Conservation (phyloP, 2,329 filamentous ascomycete species). For the Meredithiella fracta region DNA sequence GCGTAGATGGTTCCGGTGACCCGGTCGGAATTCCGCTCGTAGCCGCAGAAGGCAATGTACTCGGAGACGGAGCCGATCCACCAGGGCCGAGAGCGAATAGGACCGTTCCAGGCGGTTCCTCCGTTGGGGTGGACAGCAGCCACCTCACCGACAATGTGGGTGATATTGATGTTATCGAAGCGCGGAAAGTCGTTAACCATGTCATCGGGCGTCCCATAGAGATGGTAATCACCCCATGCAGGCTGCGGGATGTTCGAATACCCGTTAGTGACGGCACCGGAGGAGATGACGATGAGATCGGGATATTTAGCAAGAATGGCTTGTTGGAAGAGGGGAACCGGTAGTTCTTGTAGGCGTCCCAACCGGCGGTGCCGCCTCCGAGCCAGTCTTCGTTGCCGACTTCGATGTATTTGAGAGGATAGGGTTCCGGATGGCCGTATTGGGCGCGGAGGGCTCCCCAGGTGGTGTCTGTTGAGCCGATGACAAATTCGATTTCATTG, state of each 20-base stretch:
- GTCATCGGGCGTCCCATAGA: slow-evolving; percentile 34
- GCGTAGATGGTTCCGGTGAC: slow-evolving; percentile 34
- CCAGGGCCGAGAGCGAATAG: slow-evolving; percentile 33
- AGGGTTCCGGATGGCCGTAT: slow-evolving; percentile 45
- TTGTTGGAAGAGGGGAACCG: slow-evolving; percentile 43
- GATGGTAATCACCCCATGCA: slow-evolving; percentile 33
- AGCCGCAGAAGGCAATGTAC: slow-evolving; percentile 47
- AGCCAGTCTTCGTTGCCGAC: slow-evolving; percentile 54
- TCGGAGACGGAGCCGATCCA: slow-evolving; percentile 47
- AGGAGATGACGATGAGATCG: slow-evolving; percentile 39
- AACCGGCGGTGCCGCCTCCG: slow-evolving; percentile 29
- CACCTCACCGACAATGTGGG: slow-evolving; percentile 32
- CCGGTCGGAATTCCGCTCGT: slow-evolving; percentile 46
- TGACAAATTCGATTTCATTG: slow-evolving; percentile 47
- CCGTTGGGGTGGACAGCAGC: slow-evolving; percentile 36
- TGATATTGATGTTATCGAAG: slow-evolving; percentile 32
- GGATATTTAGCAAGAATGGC: slow-evolving; percentile 41
- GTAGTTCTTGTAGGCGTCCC: slow-evolving; percentile 34
- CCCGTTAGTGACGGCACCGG: slow-evolving; percentile 28
- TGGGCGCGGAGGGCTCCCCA: slow-evolving; percentile 42
- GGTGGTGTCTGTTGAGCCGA: slow-evolving; percentile 33
- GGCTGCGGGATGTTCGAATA: slow-evolving; percentile 24
- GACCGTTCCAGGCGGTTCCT: slow-evolving; percentile 29
- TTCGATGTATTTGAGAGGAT: slow-evolving; percentile 44
- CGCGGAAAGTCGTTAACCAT: slow-evolving; percentile 33